Evolutionary conservation across 2,329 filamentous ascomycete genomes (phyloP).

Genomic region (Emmonsiellopsis sp.): DNA sequence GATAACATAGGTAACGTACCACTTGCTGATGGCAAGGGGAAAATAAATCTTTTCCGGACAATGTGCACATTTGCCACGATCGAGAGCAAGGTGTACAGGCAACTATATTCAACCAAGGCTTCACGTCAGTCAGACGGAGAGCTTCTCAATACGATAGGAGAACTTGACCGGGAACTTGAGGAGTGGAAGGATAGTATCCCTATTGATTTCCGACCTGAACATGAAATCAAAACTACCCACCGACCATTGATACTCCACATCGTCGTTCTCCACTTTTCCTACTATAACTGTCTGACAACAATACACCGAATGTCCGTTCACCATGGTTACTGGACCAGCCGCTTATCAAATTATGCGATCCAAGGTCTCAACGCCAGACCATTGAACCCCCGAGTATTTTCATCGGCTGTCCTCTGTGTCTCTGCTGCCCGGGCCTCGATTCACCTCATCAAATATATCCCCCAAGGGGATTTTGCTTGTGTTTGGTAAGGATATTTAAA

Average conservation of each 20-base stretch:
- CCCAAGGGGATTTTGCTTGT: conserved; percentile 86
- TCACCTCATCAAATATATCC: conserved; percentile 88
- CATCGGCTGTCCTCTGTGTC: conserved; percentile 84
- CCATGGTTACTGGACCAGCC: conserved; percentile 95
- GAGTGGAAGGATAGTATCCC: conserved; percentile 96
- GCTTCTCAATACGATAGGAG: conserved; percentile 87
- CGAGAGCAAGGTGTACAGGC: conserved; percentile 88
- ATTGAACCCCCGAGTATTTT: conserved; percentile 87
- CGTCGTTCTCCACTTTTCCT: conserved; percentile 88
- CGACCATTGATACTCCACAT: conserved; percentile 91
- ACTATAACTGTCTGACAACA: conserved; percentile 95
- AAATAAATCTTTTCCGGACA: conserved; percentile 87
- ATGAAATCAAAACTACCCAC: conserved; percentile 88
- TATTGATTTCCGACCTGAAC: conserved; percentile 90
- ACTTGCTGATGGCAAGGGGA: conserved; percentile 75
- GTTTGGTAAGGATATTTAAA: conserved; percentile 63
- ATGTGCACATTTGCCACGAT: conserved; percentile 90
- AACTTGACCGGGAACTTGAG: conserved; percentile 81
- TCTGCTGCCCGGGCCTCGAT: conserved; percentile 89
- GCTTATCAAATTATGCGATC: conserved; percentile 88
- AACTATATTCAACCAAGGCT: conserved; percentile 84
- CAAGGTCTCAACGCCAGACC: conserved; percentile 85
- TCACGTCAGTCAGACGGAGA: conserved; percentile 88
- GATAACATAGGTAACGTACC: conserved; percentile 95
- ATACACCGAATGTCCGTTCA: conserved; percentile 98